Base-by-base conservation (phyloP, 2,329 filamentous ascomycete genomes). In the Botrytis aclada region DNA sequence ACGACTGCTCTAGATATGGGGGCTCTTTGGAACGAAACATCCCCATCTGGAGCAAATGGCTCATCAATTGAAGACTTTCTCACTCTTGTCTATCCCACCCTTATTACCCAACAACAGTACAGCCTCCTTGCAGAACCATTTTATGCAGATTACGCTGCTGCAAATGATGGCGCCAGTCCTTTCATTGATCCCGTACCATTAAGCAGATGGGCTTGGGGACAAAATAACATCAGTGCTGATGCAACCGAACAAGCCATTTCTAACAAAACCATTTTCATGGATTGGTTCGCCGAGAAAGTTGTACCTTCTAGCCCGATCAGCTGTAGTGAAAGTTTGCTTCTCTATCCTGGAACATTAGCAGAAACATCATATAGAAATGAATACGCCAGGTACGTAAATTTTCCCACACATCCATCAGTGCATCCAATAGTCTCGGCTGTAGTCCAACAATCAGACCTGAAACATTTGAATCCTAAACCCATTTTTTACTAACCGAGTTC, bases 121-220 rank as follows among this genome's bases (percentile, higher is more conserved):
- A 78, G 76, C n/a, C 82, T 83, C 4, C 80, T 88, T 34, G 82
- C 84, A 2, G 81, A 85, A 25, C 84, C 85, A 0, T 87, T 87
- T 77, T 86, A 85, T 73, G 80, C 80, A 7, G 85, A 86, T 75
- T 88, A 87, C 74, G 84, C 83, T 1, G 82, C 83, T 1, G 80
- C 79, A 0, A 79, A 87, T 73, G 81, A 82, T 45, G 85, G 85
- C 3, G 82, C 84, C 7, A 78, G 75, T 1, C 86, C 86, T 0
- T 86, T 86, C 69, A 81, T 88, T 60, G 83, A 87, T 71, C 86
- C 86, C 0, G 82, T 83, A 0, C 85, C 86, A 1, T 75, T 85
- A 1, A 81, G 81, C 0, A 83, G 86, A 18, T 87, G 85, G 84
- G 80, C 80, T 14, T 87, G 82, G 78, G 85, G 83, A 3, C 82